These are phyloP conservation scores for Trichoderma orchidacearum DNA, from an alignment of 495 filamentous ascomycete genomes.

Conservation along the genomic window DNA sequence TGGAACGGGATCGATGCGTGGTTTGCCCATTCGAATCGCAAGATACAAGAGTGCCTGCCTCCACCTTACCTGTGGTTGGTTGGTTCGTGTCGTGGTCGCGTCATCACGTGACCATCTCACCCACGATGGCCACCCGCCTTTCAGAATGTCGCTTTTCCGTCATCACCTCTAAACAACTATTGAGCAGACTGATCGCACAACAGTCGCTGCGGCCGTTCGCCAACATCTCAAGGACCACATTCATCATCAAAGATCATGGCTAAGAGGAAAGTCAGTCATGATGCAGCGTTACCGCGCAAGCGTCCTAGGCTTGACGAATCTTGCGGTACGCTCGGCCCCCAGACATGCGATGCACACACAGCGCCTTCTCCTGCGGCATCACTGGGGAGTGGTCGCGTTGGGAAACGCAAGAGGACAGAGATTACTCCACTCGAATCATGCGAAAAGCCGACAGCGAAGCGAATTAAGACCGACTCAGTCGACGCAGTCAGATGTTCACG, in stretches of 20 bases:
- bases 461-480: neutral
- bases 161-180: too few relatives aligned
- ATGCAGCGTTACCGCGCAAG: neutral
- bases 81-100: too few relatives aligned
- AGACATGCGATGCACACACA: neutral
- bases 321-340: neutral
- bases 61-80: too few relatives aligned
- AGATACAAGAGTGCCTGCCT: too few relatives aligned
- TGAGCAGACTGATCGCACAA: too few relatives aligned
- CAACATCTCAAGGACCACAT: neutral
- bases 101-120: too few relatives aligned
- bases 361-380: neutral
- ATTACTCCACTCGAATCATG: neutral
- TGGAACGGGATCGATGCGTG: too few relatives aligned
- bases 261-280: neutral
- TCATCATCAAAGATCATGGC: neutral
- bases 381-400: neutral
- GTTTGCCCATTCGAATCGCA: too few relatives aligned
- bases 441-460: neutral
- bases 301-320: neutral
- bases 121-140: too few relatives aligned
- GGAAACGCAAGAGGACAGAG: neutral
- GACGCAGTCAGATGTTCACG: neutral
- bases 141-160: too few relatives aligned
- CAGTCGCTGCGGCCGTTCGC: neutral